Evolutionary conservation across 805 yeast genomes (phyloP).

Genomic region (Candida tallmaniae): DNA sequence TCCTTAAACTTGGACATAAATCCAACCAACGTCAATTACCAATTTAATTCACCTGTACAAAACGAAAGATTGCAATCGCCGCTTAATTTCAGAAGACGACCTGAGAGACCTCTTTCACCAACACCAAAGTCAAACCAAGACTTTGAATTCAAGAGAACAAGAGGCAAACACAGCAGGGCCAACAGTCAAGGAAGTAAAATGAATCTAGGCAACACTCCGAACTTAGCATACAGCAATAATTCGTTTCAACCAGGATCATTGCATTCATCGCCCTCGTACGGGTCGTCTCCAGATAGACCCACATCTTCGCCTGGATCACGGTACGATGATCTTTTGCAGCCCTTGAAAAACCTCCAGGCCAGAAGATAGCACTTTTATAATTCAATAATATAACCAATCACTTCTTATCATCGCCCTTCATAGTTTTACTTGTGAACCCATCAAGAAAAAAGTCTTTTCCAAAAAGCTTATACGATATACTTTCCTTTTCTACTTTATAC

Average conservation of each 20-base stretch:
- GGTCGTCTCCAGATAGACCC: conserved; percentile 31
- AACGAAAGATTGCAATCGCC: conserved; percentile 6
- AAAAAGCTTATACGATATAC: conserved; percentile 33
- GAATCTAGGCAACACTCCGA: conserved; percentile 7
- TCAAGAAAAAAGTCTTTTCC: conserved; percentile 41
- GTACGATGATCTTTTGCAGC: conserved; percentile 27
- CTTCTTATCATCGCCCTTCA: conserved; percentile 13
- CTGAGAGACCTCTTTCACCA: conserved; percentile 7
- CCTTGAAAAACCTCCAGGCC: conserved; percentile 13
- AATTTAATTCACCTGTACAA: conserved; percentile 1
- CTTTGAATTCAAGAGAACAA: conserved; percentile 2
- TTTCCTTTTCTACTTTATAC: conserved; percentile 35
- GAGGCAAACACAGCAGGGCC: not conserved
- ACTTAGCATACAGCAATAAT: conserved; percentile 5
- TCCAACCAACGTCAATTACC: not conserved
- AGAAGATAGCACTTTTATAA: not conserved
- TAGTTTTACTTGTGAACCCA: conserved; percentile 41
- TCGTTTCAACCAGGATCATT: conserved; percentile 12
- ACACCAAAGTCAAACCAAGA: conserved; percentile 9
- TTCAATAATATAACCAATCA: too few relatives aligned
- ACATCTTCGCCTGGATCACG: conserved; percentile 31
- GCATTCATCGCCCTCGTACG: conserved; percentile 1
- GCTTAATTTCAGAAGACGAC: conserved; percentile 1
- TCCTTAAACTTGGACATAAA: not conserved
- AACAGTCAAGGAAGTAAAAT: conserved; percentile 2